phyloP scores from a whole-genome alignment of 768 basidiomycete species.

The Suillus luteus region DNA sequence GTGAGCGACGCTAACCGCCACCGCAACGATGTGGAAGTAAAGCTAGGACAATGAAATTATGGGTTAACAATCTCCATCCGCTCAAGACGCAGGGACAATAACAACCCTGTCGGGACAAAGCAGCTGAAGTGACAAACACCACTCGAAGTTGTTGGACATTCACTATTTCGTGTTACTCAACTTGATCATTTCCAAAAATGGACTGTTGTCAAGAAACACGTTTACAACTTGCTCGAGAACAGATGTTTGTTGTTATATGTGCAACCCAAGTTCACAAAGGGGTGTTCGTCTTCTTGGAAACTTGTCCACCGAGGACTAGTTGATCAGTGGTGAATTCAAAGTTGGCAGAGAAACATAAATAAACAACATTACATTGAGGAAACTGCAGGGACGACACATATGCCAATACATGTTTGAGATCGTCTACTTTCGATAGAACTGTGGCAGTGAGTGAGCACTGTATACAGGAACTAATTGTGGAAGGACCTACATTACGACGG shows the following conservation, averaged over 20 bases:
- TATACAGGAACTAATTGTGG: slow-evolving; percentile 15
- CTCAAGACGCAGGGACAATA: slow-evolving; percentile 6
- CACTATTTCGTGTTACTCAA: slow-evolving; percentile 4
- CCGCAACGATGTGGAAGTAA: slow-evolving; percentile 19
- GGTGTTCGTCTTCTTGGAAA: background rate
- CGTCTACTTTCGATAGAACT: slow-evolving; percentile 82
- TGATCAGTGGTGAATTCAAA: slow-evolving; percentile 13
- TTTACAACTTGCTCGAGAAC: slow-evolving; percentile 16
- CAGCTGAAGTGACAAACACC: slow-evolving; percentile 8
- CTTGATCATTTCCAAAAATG: slow-evolving; percentile 16
- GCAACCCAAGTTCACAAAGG: slow-evolving; percentile 14
- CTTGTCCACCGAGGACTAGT: slow-evolving; percentile 15
- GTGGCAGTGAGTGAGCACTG: slow-evolving; percentile 21
- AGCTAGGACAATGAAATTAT: slow-evolving; percentile 13
- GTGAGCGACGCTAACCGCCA: slow-evolving; percentile 14
- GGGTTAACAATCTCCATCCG: slow-evolving; percentile 8
- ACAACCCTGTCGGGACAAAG: slow-evolving; percentile 27
- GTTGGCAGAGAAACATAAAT: slow-evolving; percentile 16
- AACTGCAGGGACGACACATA: slow-evolving; percentile 23
- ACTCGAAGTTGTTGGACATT: background rate
- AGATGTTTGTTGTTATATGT: slow-evolving; percentile 5
- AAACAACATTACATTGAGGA: slow-evolving; percentile 33
- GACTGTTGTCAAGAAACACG: slow-evolving; percentile 14
- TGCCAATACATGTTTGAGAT: slow-evolving; percentile 20
- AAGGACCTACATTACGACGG: slow-evolving; percentile 77